Conservation (phyloP, 805 yeast genomes). For the Cyberlindnera xylosilytica region DNA sequence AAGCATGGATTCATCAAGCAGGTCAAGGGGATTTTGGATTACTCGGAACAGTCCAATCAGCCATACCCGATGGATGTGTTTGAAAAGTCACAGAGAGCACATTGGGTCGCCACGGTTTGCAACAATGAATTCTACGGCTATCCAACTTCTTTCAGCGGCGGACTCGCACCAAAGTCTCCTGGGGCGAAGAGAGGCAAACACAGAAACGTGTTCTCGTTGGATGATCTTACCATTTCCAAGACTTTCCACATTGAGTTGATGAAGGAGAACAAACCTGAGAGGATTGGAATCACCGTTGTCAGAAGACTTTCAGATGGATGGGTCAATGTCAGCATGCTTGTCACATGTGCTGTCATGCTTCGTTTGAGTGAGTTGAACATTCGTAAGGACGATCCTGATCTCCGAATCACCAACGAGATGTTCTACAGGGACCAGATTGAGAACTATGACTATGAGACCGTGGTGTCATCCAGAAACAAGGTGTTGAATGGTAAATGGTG, state of each 20-base stretch:
- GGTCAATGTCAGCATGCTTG: slow-evolving; percentile 22
- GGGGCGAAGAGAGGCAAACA: slow-evolving; percentile 1
- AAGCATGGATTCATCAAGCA: slow-evolving; percentile 18
- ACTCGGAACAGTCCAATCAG: slow-evolving; percentile 16
- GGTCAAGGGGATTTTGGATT: slow-evolving; percentile 20
- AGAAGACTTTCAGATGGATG: slow-evolving; percentile 27
- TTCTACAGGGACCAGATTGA: slow-evolving; percentile 26
- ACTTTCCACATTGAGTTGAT: slow-evolving; percentile 10
- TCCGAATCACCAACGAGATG: slow-evolving; percentile 24
- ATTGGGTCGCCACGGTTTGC: slow-evolving; percentile 16
- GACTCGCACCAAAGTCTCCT: slow-evolving; percentile 14
- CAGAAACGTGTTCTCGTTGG: not conserved
- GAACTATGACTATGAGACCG: slow-evolving; percentile 18
- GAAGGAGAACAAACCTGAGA: slow-evolving; percentile 4
- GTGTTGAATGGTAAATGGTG: slow-evolving; percentile 28
- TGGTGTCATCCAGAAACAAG: slow-evolving; percentile 7
- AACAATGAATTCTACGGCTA: slow-evolving; percentile 18
- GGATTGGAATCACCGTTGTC: slow-evolving; percentile 3
- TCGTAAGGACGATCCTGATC: slow-evolving; percentile 27
- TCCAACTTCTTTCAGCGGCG: slow-evolving; percentile 22
- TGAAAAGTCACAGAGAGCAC: slow-evolving; percentile 7
- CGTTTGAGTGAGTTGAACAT: slow-evolving; percentile 19
- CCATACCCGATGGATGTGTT: slow-evolving; percentile 9
- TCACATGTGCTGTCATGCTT: slow-evolving; percentile 17
- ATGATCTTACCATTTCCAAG: slow-evolving; percentile 8